Conservation (phyloP, 306 rosid species). For the Quercus dentata region DNA sequence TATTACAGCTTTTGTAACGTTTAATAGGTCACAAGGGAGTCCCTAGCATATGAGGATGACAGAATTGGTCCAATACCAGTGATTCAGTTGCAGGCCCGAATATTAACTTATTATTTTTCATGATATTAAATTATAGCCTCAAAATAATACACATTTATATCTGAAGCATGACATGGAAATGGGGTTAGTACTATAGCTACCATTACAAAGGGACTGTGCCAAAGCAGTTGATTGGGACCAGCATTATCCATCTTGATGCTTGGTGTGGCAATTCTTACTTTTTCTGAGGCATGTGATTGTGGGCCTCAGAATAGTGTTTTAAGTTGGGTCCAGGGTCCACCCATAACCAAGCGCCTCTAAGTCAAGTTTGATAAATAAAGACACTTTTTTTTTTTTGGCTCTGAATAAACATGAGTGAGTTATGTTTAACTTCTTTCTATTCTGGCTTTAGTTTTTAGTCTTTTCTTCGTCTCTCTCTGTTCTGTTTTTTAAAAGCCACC, state of each 20-base stretch:
- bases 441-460: constrained; percentile 15
- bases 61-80: neutral
- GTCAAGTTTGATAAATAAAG: neutral
- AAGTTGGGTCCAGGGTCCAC: constrained; percentile 6
- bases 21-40: constrained; percentile 2
- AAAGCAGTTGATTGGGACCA: constrained; percentile 26
- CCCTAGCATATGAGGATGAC: constrained; percentile 34
- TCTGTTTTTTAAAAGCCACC: constrained; percentile 27
- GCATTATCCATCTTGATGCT: constrained; percentile 25
- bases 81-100: neutral
- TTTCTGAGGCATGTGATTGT: constrained; percentile 46
- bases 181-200: constrained; percentile 26
- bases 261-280: constrained; percentile 24
- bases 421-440: neutral
- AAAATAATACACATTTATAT: neutral
- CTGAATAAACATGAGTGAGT: neutral
- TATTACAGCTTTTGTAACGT: neutral
- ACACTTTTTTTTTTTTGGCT: too few species aligned
- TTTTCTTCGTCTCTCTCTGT: constrained; percentile 1
- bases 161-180: constrained; percentile 18
- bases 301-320: constrained; percentile 19
- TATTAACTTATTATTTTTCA: neutral
- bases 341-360: neutral
- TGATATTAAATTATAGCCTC: neutral
- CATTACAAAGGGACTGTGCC: constrained; percentile 28